Base-by-base conservation (phyloP, 352 stramenopile genomes). In the Aphanomyces euteiches region DNA sequence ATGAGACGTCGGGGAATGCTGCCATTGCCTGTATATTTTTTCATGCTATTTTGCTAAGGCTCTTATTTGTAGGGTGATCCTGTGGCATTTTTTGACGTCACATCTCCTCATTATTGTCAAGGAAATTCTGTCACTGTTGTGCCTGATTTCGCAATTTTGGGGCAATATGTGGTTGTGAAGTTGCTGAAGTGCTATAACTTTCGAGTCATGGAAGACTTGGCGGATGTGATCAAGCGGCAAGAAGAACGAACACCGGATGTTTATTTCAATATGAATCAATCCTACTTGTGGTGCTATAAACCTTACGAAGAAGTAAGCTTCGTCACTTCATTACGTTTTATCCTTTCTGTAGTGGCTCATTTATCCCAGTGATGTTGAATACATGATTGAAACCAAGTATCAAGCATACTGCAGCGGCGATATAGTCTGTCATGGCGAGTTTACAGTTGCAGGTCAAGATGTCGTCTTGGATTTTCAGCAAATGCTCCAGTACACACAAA, bases 251-350 rank as follows among this genome's bases (percentile, higher is more conserved):
- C 38, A 1, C 28, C 53, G n/a, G 36, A 60, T 37, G 17, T 28
- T 4, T 54, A 54, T 17, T 47, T 63, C 13, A 45, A 64, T 41
- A 37, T 61, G 19, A 63, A 63, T 15, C 39, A 47, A 7, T 47
- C 48, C 15, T 70, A 70, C 54, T 50, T 70, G 4, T 70, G 64
- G 64, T 70, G 64, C 40, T 64, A 70, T 37, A 70, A 70, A 39
- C 47, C 64, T n/a, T 47, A 61, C 39, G 64, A 70, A 47, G 64
- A 70, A 50, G 64, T 70, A 61, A 13, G 7, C 10, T 34, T 17
- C 39, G 4, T 13, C 41, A 59, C 7, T 34, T 10, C 1, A 19
- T 15, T 64, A 41, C 41, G 10, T 58, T 10, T 13, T 28, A 61
- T 61, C 21, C 17, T 54, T 47, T 28, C 59, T 10, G 12, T 70